Evolutionary conservation across 371 early-diverging fungal species (phyloP).

Genomic region (Chytridiales sp.): DNA sequence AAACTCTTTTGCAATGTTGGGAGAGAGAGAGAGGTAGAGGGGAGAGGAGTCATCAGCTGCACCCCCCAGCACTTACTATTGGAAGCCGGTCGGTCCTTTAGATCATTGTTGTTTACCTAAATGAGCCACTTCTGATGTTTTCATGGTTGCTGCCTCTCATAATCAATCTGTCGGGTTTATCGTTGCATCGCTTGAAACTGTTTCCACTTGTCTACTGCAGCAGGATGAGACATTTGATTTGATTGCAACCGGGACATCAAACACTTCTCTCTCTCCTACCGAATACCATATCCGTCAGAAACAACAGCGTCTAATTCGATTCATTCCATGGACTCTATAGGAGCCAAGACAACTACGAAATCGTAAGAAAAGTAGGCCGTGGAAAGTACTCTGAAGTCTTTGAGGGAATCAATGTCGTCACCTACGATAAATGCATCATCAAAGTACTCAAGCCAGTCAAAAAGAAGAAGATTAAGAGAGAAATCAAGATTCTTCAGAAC

Average conservation of each 20-base stretch:
- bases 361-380: conserved; percentile 94
- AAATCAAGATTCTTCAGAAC: conserved; percentile 98
- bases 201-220: background rate
- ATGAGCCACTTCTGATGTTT: no score
- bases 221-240: background rate
- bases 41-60: no score
- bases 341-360: conserved; percentile 94
- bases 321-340: conserved; percentile 42
- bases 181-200: background rate
- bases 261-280: no score
- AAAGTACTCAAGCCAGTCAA: conserved; percentile 99
- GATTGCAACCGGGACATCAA: background rate
- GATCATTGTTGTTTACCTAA: background rate
- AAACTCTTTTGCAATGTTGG: no score
- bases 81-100: background rate
- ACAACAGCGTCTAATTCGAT: background rate
- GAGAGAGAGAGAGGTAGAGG: no score
- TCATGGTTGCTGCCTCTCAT: no score
- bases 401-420: conserved; percentile 87
- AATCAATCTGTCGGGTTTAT: no score
- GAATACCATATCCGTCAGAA: background rate
- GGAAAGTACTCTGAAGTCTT: conserved; percentile 99
- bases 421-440: conserved; percentile 87
- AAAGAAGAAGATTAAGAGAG: conserved; percentile 99
- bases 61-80: no score